Base-by-base conservation (phyloP, 108 stramenopile genomes). In the Cyclotella sp. region DNA sequence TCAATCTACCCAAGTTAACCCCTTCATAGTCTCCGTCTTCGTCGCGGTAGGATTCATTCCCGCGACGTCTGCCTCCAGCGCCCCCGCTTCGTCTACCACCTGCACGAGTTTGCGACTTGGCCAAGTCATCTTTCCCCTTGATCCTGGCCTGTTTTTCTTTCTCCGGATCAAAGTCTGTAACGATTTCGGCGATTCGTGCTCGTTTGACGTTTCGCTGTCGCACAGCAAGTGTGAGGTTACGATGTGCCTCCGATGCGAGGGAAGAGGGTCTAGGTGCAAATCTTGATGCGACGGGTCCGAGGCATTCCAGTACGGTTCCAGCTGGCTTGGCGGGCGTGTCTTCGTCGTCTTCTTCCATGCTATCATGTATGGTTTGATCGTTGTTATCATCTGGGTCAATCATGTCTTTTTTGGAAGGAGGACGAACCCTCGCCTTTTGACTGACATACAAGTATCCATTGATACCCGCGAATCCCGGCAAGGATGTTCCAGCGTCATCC, bases 161-260 rank as follows among this genome's bases (percentile, higher is more conserved):
- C 85, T 96, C 95, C 42, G 95, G 95, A 86, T 96, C 95, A 44
- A 87, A 82, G 52, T 87, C 76, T n/a, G 92, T 93, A 52, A 91
- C 86, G 69, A 84, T 73, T 70, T 91, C 87, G 26, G 90, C 89
- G 75, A 96, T 93, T 10, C 82, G 74, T 7, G 90, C 90, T 54
- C 76, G 79, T 55, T 96, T 92, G 30, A 92, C 88, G 30, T 88
- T 91, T 21, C 83, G 74, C 63, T 91, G 91, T 21, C 92, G 89
- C 13, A 92, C 86, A 22, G 90, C 89, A 34, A 92, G 77, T 9
- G 91, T 90, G 9, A 92, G 75, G 61, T 87, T 85, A 73, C 93
- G 92, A 84, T 96, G 95, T 10, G 93, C 91, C 34, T 84, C 90
- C 28, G 88, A 89, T 53, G 89, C 83, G 27, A 95, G 77, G 14